phyloP scores from a whole-genome alignment of 208 protist species.

The Phytomonas serpens region DNA sequence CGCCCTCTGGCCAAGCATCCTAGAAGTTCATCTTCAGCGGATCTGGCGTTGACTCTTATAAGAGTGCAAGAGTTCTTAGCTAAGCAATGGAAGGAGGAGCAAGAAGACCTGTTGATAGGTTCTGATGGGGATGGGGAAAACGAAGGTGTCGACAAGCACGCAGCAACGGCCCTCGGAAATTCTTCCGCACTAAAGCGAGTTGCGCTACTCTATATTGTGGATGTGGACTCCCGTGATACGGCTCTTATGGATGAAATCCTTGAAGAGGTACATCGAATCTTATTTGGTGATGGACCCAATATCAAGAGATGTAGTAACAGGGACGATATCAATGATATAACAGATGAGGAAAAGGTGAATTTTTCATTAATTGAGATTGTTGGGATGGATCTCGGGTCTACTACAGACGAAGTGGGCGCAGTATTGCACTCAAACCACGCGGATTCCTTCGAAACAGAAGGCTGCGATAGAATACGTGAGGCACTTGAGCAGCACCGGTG shows the following conservation, averaged over 20 bases:
- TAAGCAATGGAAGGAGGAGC: background rate
- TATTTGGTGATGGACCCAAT: too few species aligned
- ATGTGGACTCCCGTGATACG: conserved; percentile 11
- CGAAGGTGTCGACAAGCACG: background rate
- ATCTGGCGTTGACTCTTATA: background rate
- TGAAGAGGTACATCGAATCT: too few species aligned
- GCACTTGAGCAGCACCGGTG: conserved; percentile 55
- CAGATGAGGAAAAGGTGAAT: background rate
- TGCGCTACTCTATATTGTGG: conserved; percentile 15
- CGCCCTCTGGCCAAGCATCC: too few species aligned
- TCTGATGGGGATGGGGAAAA: too few species aligned
- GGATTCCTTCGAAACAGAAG: conserved; percentile 12
- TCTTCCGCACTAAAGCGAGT: conserved; percentile 4
- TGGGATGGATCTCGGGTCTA: conserved; percentile 13
- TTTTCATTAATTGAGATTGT: conserved; percentile 25
- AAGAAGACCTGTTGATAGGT: background rate
- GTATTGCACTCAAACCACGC: background rate
- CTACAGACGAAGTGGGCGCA: background rate
- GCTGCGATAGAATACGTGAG: conserved; percentile 27
- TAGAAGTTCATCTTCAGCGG: background rate
- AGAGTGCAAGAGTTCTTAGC: background rate
- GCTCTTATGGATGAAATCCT: conserved; percentile 11
- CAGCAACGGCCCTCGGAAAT: background rate
- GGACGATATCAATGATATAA: background rate
- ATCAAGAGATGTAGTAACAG: background rate